Evolutionary conservation across 768 basidiomycete species (phyloP).

Genomic region (Sistotremastrum suecicum): DNA sequence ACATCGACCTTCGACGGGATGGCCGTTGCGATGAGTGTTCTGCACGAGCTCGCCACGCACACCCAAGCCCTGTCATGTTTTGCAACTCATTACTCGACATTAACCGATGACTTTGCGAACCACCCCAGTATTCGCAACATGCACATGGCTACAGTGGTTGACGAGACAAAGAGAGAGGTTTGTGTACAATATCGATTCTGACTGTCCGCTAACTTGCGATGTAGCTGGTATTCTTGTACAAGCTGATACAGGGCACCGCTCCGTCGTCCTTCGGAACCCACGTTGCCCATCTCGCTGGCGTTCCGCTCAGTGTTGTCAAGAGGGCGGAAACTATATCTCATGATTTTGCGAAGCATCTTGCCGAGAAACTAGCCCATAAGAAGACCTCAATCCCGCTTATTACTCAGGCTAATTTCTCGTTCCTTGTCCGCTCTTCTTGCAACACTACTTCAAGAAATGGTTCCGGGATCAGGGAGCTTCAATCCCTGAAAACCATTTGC

Average conservation of each 20-base stretch:
- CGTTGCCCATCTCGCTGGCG: conserved; percentile 90
- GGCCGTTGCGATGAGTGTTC: conserved; percentile 94
- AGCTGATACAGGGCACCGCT: conserved; percentile 79
- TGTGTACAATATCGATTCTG: conserved; percentile 8
- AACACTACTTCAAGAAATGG: not conserved
- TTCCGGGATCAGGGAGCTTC: too few species aligned
- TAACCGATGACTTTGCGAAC: conserved; percentile 88
- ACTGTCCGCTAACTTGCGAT: conserved; percentile 3
- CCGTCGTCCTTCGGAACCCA: conserved; percentile 86
- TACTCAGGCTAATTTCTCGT: conserved; percentile 84
- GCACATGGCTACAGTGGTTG: conserved; percentile 91
- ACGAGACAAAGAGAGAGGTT: conserved; percentile 84
- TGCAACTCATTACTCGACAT: conserved; percentile 92
- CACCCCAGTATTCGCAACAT: conserved; percentile 89
- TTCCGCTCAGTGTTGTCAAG: conserved; percentile 70
- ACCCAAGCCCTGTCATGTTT: conserved; percentile 89
- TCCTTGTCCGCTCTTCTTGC: conserved; percentile 28
- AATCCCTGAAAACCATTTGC: too few species aligned
- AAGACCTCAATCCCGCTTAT: conserved; percentile 52
- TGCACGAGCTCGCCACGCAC: conserved; percentile 90
- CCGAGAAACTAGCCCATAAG: conserved; percentile 43
- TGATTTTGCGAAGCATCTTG: conserved; percentile 81
- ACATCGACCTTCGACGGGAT: conserved; percentile 99
- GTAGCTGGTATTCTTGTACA: conserved; percentile 88
- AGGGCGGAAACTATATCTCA: conserved; percentile 80